Evolutionary conservation across 257 asterid genomes (phyloP), one percentile per base, ranked within the genome.

Genomic region (Perilla frutescens): DNA sequence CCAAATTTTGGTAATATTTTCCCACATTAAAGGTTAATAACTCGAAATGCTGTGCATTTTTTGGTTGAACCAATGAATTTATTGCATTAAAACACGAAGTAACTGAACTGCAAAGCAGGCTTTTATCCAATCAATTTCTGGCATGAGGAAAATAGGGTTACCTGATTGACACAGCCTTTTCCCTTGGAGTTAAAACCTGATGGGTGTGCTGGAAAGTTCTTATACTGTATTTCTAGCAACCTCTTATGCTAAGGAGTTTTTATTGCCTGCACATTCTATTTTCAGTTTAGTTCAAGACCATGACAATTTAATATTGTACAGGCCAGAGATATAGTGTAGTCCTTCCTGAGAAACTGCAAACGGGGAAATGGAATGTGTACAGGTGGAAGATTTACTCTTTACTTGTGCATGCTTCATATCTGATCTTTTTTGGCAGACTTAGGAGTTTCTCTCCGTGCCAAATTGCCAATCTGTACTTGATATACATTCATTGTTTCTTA

Each of bases 361-460:
- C 93, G 2, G 99, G 98, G 59, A 91, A 94, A 82, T 94, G 99
- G 99, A 84, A 91, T 79, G 99, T 94, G 9, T 89, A 94, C 85
- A 94, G 99, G 99, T 94, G 61, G 66, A 36, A 68, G 47, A 14
- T 63, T 74, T 70, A 63, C 71, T n/a, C 48, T 79, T 44, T 41
- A 50, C 60, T 66, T 51, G 68, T 49, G 65, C 68, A 50, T 70
- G 49, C 68, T 37, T 57, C 49, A 48, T 66, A 58, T 45, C 49
- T 26, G 20, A 50, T 68, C 20, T 40, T 65, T 29, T 71, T 66
- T 44, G 13, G 44, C 40, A 14, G 48, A 10, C 1, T 34, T 14
- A 26, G 41, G 20, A 13, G 37, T 53, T 29, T 13, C 57, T 56
- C 36, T 49, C 72, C 51, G 15, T 15, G 64, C 39, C 73, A 20